These are phyloP conservation scores for Talaromyces sp. DNA, from an alignment of 2,329 filamentous ascomycete species.

Conservation along the genomic window DNA sequence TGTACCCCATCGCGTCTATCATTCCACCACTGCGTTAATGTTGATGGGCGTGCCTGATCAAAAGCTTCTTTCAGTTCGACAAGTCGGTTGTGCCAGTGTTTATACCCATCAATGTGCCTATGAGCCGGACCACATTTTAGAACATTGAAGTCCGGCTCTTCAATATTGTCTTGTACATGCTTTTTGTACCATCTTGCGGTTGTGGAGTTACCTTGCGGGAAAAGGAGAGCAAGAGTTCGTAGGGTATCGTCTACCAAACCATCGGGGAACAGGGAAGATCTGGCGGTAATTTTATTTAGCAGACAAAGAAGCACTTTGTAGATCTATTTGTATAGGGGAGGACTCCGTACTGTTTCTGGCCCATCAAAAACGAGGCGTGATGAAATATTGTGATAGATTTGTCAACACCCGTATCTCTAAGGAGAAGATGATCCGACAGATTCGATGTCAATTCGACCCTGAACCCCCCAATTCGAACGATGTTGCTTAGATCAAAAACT, in stretches of 20 bases:
- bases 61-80: constrained; percentile 44
- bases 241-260: not conserved
- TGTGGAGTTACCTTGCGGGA: not conserved
- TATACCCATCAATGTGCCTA: constrained; percentile 27
- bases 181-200: not conserved
- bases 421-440: constrained; percentile 41
- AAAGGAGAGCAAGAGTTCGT: constrained; percentile 6
- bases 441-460: constrained; percentile 39
- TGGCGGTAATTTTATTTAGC: not conserved
- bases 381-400: constrained; percentile 42
- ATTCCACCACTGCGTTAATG: constrained; percentile 38
- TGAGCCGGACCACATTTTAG: not conserved
- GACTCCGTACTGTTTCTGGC: constrained; percentile 25
- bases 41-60: constrained; percentile 37
- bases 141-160: not conserved
- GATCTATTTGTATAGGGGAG: no score
- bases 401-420: constrained; percentile 36
- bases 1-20: constrained; percentile 43
- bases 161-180: not conserved
- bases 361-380: constrained; percentile 38
- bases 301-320: no score
- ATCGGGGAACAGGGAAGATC: not conserved
- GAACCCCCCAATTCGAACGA: constrained; percentile 38
- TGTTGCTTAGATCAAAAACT: constrained; percentile 14
- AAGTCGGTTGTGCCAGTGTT: constrained; percentile 45